Conservation (phyloP, 495 filamentous ascomycete genomes). For the Xylaria venustula region DNA sequence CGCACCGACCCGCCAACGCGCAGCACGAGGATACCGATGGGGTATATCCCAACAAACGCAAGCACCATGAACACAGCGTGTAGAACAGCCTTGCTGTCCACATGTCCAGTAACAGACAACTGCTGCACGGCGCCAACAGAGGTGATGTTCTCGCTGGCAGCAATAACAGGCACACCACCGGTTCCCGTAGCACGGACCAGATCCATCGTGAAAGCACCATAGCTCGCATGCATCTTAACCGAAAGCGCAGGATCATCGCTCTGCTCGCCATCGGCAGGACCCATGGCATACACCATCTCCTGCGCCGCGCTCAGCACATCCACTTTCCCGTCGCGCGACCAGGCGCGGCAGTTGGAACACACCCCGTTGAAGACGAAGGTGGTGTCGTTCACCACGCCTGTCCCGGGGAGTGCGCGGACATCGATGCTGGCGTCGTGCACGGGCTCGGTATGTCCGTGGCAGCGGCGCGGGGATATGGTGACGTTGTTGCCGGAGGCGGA, state of each 20-base stretch:
- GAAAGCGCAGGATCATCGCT: constrained; percentile 40
- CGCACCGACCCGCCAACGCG: constrained; percentile 44
- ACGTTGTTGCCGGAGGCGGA: constrained; percentile 43
- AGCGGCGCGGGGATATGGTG: constrained; percentile 49
- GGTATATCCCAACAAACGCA: constrained; percentile 53
- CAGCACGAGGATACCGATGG: constrained; percentile 53
- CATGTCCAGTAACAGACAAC: constrained; percentile 23
- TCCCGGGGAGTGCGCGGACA: constrained; percentile 41
- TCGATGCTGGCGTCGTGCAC: constrained; percentile 36
- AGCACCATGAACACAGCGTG: constrained; percentile 56
- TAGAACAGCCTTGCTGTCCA: constrained; percentile 28
- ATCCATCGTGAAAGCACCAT: constrained; percentile 57
- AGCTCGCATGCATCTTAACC: constrained; percentile 52
- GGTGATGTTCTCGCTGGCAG: constrained; percentile 17
- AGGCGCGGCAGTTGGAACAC: constrained; percentile 49
- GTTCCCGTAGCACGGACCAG: constrained; percentile 45
- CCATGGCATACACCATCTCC: constrained; percentile 58
- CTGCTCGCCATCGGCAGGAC: constrained; percentile 33
- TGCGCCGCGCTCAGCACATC: constrained; percentile 36
- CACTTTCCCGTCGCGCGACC: constrained; percentile 36
- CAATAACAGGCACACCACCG: constrained; percentile 28
- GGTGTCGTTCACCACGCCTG: constrained; percentile 39
- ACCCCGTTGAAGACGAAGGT: constrained; percentile 45
- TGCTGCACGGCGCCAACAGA: constrained; percentile 21
- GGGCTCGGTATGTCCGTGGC: constrained; percentile 49